Base-by-base conservation (phyloP, 2,329 filamentous ascomycete genomes). In the Aspergillus cejpii region DNA sequence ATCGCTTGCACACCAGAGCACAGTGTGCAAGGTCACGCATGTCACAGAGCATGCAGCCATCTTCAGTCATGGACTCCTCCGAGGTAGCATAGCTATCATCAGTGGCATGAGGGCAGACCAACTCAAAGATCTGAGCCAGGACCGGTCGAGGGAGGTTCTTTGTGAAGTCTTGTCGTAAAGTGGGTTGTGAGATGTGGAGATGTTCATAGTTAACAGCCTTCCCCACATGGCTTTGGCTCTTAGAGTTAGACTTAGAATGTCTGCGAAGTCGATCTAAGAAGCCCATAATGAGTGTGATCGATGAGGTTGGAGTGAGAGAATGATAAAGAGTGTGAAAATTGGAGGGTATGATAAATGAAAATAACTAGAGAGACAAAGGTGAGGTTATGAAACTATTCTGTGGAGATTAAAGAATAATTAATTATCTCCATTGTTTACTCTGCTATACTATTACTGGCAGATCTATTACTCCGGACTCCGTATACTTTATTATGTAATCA, bases 1-100 rank as follows among this genome's bases (percentile, higher is more conserved):
- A 97, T 57, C 75, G 75, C 58, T 80, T 80, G 64, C 80, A 87
- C 40, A 87, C 86, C 62, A 80, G 75, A 29, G 82, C 80, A 64
- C 87, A 91, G 65, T 87, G 82, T 41, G 88, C 81, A 44, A 96
- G 78, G 66, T 96, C 89, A 55, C 90, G 83, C 73, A 92, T 77
- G 70, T 95, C 88, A 71, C 91, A 97, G 55, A 94, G 81, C 85
- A 92, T 91, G 71, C 91, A 97, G 45, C 81, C 82, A 69, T 88
- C 83, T 55, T 85, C 84, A 39, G 81, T 77, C 54, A 84, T 81
- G 48, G 84, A 87, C 58, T 86, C 79, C 71, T 97, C 91, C 60
- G 86, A 91, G 33, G 82, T 83, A 54, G 87, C 83, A 66, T 92
- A 94, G 48, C 77, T 82, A 61, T 83, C 75, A 67, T 97, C 90